Evolutionary conservation across 352 stramenopile species (phyloP).

Genomic region (Phytophthora boehmeriae): DNA sequence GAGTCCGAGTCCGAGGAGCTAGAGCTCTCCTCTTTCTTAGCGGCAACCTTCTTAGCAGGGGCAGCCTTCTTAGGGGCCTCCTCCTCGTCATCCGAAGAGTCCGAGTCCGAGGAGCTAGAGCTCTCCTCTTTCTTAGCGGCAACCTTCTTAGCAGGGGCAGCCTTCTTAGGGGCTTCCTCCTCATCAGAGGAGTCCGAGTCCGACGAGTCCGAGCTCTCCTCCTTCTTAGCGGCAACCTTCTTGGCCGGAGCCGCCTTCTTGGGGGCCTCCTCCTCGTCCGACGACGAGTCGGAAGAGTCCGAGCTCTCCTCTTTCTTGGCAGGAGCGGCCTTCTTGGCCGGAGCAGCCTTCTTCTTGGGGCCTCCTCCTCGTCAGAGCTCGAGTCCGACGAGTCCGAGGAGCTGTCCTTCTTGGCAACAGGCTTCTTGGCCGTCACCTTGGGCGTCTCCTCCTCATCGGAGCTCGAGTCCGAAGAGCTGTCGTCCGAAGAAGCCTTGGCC

Average conservation of each 20-base stretch:
- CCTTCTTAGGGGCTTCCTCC: constrained; percentile 47
- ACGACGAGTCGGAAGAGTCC: constrained; percentile 31
- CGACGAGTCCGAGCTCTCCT: constrained; percentile 36
- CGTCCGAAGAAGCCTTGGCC: constrained; percentile 5
- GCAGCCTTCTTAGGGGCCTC: constrained; percentile 33
- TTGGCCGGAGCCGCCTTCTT: constrained; percentile 31
- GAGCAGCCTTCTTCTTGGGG: constrained; percentile 53
- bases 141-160: constrained; percentile 39
- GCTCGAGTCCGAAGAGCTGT: constrained; percentile 13
- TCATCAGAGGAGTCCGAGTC: constrained; percentile 53
- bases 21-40: constrained; percentile 51
- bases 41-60: constrained; percentile 43
- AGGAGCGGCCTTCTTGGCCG: constrained; percentile 33
- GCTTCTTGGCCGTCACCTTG: constrained; percentile 36
- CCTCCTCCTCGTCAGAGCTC: constrained; percentile 45
- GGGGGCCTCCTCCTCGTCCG: constrained; percentile 46
- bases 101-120: constrained; percentile 34
- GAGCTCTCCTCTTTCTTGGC: constrained; percentile 51
- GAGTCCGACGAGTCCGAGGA: constrained; percentile 29
- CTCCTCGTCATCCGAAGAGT: constrained; percentile 48
- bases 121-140: constrained; percentile 60
- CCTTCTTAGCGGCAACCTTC: constrained; percentile 56
- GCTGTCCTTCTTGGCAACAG: constrained; percentile 39
- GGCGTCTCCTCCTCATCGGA: constrained; percentile 52
- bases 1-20: constrained; percentile 42